Base-by-base conservation (phyloP, 176 grass and related monocot genomes). In the Areca catechu region DNA sequence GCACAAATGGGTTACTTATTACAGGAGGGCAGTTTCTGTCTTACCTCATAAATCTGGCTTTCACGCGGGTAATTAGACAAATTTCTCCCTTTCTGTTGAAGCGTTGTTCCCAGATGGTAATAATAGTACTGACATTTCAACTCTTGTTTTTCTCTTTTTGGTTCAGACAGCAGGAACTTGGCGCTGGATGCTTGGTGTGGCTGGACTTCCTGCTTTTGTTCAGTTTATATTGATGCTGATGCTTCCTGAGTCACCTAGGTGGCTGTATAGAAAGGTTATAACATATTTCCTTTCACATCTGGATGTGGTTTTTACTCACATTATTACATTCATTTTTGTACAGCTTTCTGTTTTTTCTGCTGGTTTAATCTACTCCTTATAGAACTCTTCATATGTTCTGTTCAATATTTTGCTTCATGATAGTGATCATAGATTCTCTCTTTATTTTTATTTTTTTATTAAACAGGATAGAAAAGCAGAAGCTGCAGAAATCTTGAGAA, bases 121-220 rank as follows among this genome's bases (percentile, higher is more conserved):
- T 43, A 0, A 18, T 24, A 63, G 53, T 63, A 62, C 10, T 17
- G 3, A 61, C n/a, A 24, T 25, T 71, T 28, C 50, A 25, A 27
- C 7, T 14, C n/a, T 19, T 21, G 66, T 47, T 47, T 58, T 4
- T 54, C 30, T 20, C 60, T 19, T 68, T 51, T 74, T 16, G 57
- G 5, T 58, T 20, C 15, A 91, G 93, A 78, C 80, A 22, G 78
- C 72, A 1, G 93, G 93, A 66, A 97, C 93, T 12, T 97, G 93
- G 93, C 71, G 93, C 22, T 97, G 93, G 93, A 97, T 97, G 93
- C 83, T 97, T 52, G 93, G 93, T 18, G 80, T 97, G 77, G 87
- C 93, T 56, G 83, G 77, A 58, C 19, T 88, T 82, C 93, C 93
- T 56, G 86, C 93, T 57, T 61, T 97, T 25, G 16, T 97, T 47